phyloP scores from a whole-genome alignment of 306 rosid genomes.

The Carpinus fangiana region DNA sequence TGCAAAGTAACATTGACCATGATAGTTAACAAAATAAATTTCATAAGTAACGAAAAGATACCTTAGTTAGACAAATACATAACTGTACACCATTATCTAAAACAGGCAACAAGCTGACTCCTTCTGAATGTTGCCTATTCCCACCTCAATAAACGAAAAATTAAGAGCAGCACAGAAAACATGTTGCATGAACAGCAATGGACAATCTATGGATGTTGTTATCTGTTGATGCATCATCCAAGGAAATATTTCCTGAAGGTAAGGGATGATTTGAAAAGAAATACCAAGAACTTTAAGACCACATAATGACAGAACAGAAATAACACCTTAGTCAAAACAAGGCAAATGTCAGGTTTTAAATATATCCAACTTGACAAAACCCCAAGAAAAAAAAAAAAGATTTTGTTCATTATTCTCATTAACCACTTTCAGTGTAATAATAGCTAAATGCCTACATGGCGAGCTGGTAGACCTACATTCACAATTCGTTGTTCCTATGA shows the following conservation, averaged over 20 bases:
- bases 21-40: not conserved
- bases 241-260: not conserved
- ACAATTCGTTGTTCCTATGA: not conserved
- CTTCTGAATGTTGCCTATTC: not conserved
- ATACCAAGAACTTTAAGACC: not conserved
- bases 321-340: not conserved
- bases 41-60: not conserved
- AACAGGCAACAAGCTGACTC: not conserved
- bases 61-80: not conserved
- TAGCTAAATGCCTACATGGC: not conserved
- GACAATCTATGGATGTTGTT: not conserved
- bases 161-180: not conserved
- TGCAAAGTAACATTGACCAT: not conserved
- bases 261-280: not conserved
- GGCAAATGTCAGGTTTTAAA: not conserved
- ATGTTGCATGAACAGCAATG: not conserved
- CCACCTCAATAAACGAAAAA: not conserved
- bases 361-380: not conserved
- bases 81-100: not conserved
- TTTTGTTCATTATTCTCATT: not conserved
- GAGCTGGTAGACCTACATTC: not conserved
- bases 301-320: not conserved
- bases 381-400: not conserved
- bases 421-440: not conserved
- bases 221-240: not conserved